Evolutionary conservation across 441 rosid genomes (phyloP), one percentile per base, ranked within the genome.

Genomic region (Populus hybrid): DNA sequence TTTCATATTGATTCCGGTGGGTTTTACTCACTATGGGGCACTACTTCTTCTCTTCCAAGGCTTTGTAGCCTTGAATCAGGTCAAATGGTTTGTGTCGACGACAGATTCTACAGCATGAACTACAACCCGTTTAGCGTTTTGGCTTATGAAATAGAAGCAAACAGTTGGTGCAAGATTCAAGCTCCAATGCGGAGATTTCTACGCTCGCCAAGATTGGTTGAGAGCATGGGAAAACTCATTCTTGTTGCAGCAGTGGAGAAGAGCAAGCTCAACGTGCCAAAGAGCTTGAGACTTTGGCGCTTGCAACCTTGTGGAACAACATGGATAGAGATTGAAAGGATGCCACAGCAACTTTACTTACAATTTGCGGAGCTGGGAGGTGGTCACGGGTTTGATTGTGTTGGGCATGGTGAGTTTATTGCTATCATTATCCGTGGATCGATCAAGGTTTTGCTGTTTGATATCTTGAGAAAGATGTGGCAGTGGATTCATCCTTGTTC

Each of bases 141-240:
- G 74, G 84, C 87, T 68, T 91, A 91, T 72, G 96, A 92, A 16
- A 82, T 91, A 9, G 82, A 87, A 4, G 77, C 84, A 18, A 95
- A 90, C 84, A 76, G 61, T 1, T 95, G 98, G 99, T 70, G 73
- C 50, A 93, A 90, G 85, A 89, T 95, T 78, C 95, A 95, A 83
- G 96, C 99, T 50, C 99, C 99, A 16, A 95, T 95, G 99, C 74
- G 96, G 77, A 85, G 98, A 76, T 95, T 93, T 80, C 88, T 95
- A 10, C 83, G 98, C 20, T 95, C 95, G 1, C 99, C 99, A 7
- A 85, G 90, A 83, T 71, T 95, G 84, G 86, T 93, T 54, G 98
- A 95, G 84, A 87, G 87, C 59, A 78, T 76, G 76, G 99, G 93
- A 8, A 92, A 80, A 82, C 87, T 95, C 28, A 80, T 93, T 34